phyloP scores from a whole-genome alignment of 352 stramenopile genomes.

The Thalassiosira hispida region DNA sequence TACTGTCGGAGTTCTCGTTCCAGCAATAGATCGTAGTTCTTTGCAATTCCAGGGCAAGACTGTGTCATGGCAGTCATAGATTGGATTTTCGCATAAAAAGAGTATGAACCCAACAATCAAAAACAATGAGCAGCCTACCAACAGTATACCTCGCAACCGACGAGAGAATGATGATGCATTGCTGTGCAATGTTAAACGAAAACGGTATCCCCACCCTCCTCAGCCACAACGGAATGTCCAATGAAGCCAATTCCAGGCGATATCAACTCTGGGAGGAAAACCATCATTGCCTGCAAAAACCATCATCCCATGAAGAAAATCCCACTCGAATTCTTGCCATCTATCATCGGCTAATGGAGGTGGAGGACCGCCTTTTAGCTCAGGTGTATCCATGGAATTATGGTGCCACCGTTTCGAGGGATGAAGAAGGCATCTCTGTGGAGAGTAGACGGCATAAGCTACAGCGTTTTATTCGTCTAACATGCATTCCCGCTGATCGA shows the following conservation, averaged over 20 bases:
- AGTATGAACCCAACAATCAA: no score
- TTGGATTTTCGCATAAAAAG: no score
- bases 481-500: conserved; percentile 18
- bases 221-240: neutral
- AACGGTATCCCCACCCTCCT: conserved; percentile 7
- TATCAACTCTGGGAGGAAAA: conserved; percentile 2
- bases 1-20: no score
- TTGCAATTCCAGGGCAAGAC: no score
- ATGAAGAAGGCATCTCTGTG: neutral
- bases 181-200: conserved; percentile 4
- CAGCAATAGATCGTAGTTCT: no score
- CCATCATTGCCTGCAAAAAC: neutral
- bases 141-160: conserved; percentile 13
- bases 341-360: conserved; percentile 2
- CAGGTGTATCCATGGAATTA: conserved; percentile 3
- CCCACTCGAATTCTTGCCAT: conserved; percentile 13
- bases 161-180: conserved; percentile 12
- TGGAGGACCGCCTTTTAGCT: conserved; percentile 5
- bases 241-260: neutral
- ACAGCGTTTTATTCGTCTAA: neutral
- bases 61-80: no score
- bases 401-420: neutral
- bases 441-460: neutral
- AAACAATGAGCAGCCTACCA: conserved; percentile 5
- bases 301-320: conserved; percentile 15